Evolutionary conservation across 2,329 filamentous ascomycete species (phyloP).

Genomic region (Lithohypha guttulata): DNA sequence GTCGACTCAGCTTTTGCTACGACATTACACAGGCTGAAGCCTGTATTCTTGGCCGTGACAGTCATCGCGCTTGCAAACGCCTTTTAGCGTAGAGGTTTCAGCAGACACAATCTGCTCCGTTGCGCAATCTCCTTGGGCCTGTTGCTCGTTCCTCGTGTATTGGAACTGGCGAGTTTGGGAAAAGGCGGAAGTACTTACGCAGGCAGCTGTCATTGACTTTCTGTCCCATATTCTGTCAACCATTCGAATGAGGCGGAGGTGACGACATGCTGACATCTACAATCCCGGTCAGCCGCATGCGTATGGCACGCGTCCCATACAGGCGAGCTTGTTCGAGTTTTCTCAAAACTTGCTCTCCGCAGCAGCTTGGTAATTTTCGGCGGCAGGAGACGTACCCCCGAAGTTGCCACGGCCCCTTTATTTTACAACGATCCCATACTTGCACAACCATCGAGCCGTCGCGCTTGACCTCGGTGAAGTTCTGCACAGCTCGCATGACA

Average conservation of each 20-base stretch:
- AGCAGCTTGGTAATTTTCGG: too few relatives aligned
- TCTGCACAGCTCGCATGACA: background rate
- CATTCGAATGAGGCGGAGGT: background rate
- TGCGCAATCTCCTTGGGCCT: background rate
- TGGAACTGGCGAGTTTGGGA: background rate
- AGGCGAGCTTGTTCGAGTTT: background rate
- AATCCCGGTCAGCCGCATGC: background rate
- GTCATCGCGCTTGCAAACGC: background rate
- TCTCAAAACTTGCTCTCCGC: too few relatives aligned
- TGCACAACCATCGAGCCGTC: background rate
- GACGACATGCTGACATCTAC: background rate
- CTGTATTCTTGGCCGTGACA: background rate
- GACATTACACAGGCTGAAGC: background rate
- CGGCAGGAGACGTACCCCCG: background rate
- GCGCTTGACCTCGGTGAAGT: background rate
- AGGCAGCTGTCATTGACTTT: background rate
- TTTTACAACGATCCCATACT: too few relatives aligned
- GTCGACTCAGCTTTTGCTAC: background rate
- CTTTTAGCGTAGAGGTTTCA: background rate
- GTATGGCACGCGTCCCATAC: background rate
- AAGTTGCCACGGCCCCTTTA: background rate
- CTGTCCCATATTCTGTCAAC: background rate
- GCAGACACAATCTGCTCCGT: conserved; percentile 1
- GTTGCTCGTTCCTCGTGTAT: background rate
- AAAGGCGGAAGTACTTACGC: background rate